phyloP scores from a whole-genome alignment of 352 stramenopile species.

The Phytophthora pistaciae region DNA sequence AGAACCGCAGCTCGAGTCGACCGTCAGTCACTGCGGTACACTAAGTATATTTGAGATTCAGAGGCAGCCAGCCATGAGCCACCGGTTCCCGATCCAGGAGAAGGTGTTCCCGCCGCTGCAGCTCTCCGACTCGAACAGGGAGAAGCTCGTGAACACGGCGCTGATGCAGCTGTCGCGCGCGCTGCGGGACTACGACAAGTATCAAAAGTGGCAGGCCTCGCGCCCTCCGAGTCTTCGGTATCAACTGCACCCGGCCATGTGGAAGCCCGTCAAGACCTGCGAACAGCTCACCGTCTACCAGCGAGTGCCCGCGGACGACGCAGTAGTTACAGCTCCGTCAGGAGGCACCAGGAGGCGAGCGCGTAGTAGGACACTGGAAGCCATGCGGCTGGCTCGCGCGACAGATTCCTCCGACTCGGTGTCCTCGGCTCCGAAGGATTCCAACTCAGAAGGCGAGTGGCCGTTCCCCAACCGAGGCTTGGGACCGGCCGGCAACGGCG shows the following conservation, averaged over 20 bases:
- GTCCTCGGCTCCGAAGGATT: conserved; percentile 31
- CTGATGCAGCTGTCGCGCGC: conserved; percentile 37
- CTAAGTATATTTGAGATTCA: background rate
- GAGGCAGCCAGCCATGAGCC: conserved; percentile 22
- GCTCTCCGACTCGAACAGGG: conserved; percentile 31
- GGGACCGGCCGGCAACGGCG: conserved; percentile 12
- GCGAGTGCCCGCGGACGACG: conserved; percentile 27
- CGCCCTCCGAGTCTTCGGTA: conserved; percentile 45
- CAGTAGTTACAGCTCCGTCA: conserved; percentile 21
- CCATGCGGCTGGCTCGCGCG: conserved; percentile 18
- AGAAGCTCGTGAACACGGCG: conserved; percentile 42
- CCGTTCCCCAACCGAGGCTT: conserved; percentile 23
- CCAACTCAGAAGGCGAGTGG: conserved; percentile 18
- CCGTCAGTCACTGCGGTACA: background rate
- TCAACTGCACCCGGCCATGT: conserved; percentile 47
- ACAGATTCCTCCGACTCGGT: conserved; percentile 19
- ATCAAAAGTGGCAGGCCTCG: conserved; percentile 43
- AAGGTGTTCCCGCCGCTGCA: conserved; percentile 44
- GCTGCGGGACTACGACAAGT: conserved; percentile 51
- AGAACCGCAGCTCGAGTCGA: conserved; percentile 14
- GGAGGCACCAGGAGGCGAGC: conserved; percentile 32
- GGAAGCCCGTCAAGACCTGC: conserved; percentile 54
- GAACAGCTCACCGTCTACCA: conserved; percentile 54
- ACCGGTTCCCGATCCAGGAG: conserved; percentile 49
- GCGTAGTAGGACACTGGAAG: conserved; percentile 39